These are phyloP conservation scores for Cutaneotrichosporon curvatum DNA, from an alignment of 1,284 basidiomycete species.

Conservation along the genomic window DNA sequence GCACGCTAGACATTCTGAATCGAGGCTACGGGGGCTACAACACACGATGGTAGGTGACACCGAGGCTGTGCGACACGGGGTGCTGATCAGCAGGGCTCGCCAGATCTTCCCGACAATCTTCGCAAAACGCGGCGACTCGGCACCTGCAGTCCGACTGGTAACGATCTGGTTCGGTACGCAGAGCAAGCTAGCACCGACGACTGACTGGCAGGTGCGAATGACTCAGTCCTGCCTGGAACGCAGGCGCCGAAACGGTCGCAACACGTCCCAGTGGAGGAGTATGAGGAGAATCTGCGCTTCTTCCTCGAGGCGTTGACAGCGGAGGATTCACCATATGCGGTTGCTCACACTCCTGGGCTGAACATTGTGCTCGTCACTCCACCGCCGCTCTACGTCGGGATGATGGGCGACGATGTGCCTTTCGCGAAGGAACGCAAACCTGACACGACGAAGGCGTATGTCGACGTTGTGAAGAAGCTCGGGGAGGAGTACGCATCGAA, in stretches of 20 bases:
- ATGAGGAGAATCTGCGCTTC: slow-evolving; percentile 21
- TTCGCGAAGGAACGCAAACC: slow-evolving; percentile 51
- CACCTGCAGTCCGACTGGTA: slow-evolving; percentile 24
- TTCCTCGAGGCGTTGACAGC: slow-evolving; percentile 23
- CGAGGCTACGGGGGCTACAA: slow-evolving; percentile 35
- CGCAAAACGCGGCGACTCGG: slow-evolving; percentile 21
- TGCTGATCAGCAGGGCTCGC: neutral
- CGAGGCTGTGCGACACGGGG: too few relatives aligned
- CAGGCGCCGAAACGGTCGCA: slow-evolving; percentile 4
- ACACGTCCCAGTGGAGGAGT: slow-evolving; percentile 20
- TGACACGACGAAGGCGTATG: slow-evolving; percentile 57
- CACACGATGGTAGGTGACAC: slow-evolving; percentile 19
- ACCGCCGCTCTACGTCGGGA: slow-evolving; percentile 63
- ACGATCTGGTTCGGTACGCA: slow-evolving; percentile 38
- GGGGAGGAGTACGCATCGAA: slow-evolving; percentile 49
- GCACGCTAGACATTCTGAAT: slow-evolving; percentile 34
- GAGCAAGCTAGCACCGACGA: too few relatives aligned
- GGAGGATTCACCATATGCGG: slow-evolving; percentile 13
- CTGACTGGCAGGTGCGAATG: slow-evolving; percentile 21
- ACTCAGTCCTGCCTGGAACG: slow-evolving; percentile 6
- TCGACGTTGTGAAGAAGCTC: slow-evolving; percentile 59
- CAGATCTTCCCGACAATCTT: slow-evolving; percentile 17
- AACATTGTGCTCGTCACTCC: slow-evolving; percentile 70
- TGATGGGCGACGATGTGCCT: slow-evolving; percentile 22
- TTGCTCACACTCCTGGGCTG: slow-evolving; percentile 18